phyloP scores from a whole-genome alignment of 2,329 filamentous ascomycete species.

The Chrysosporium keratinophilum region DNA sequence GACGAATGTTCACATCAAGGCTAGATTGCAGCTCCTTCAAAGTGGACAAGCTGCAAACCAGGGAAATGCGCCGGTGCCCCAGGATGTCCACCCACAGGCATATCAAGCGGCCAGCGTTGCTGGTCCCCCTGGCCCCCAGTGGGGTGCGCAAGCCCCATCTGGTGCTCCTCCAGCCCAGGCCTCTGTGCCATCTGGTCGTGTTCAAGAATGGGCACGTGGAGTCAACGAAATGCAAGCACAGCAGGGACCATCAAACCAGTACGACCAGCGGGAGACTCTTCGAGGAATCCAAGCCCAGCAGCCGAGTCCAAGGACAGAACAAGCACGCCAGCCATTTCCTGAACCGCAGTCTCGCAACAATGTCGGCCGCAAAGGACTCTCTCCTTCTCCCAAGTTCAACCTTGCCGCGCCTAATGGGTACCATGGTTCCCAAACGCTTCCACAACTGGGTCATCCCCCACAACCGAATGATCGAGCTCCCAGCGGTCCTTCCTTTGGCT shows the following conservation, averaged over 20 bases:
- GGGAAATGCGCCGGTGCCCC: conserved; percentile 60
- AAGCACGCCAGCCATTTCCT: conserved; percentile 53
- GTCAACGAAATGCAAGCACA: conserved; percentile 58
- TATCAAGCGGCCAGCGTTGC: conserved; percentile 77
- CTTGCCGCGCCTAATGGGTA: conserved; percentile 45
- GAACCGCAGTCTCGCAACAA: conserved; percentile 49
- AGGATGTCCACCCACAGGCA: conserved; percentile 90
- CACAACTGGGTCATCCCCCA: conserved; percentile 41
- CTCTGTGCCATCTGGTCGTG: conserved; percentile 54
- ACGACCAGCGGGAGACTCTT: conserved; percentile 65
- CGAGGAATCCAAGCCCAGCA: conserved; percentile 61
- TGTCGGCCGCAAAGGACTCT: conserved; percentile 45
- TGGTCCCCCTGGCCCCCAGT: conserved; percentile 76
- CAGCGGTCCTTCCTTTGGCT: conserved; percentile 20
- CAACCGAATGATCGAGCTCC: conserved; percentile 32
- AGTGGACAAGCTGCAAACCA: conserved; percentile 67
- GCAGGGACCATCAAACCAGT: conserved; percentile 55
- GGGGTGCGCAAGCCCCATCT: conserved; percentile 61
- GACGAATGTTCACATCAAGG: conserved; percentile 89
- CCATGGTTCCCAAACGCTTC: conserved; percentile 40
- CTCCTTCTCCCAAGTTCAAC: conserved; percentile 51
- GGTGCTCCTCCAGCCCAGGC: conserved; percentile 43
- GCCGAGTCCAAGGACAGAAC: conserved; percentile 65
- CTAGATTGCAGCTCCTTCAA: conserved; percentile 77
- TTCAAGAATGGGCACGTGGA: conserved; percentile 52